Evolutionary conservation across 495 filamentous ascomycete species (phyloP).

Genomic region (Halenospora varia): DNA sequence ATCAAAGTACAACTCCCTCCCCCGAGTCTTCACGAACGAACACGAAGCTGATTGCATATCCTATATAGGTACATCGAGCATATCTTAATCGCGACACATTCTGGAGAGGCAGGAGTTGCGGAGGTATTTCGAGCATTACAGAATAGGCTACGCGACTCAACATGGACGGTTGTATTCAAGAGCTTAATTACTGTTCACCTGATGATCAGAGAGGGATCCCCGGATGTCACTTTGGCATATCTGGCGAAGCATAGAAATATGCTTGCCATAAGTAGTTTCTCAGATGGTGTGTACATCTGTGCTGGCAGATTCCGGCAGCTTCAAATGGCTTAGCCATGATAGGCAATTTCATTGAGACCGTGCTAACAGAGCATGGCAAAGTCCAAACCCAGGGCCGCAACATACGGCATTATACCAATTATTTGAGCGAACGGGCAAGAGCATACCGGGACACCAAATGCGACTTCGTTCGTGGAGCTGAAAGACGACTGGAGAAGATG

Average conservation of each 20-base stretch:
- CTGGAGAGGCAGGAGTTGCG: slow-evolving; percentile 90
- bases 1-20: slow-evolving; percentile 58
- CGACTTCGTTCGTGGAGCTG: slow-evolving; percentile 84
- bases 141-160: slow-evolving; percentile 83
- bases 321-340: slow-evolving; percentile 7
- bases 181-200: slow-evolving; percentile 90
- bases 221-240: slow-evolving; percentile 81
- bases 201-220: slow-evolving; percentile 95
- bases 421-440: slow-evolving; percentile 76
- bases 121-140: slow-evolving; percentile 93
- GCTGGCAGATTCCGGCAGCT: not conserved
- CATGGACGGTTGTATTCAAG: slow-evolving; percentile 98
- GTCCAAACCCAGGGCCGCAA: slow-evolving; percentile 96
- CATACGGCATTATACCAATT: slow-evolving; percentile 86
- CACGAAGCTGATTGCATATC: slow-evolving; percentile 7
- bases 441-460: slow-evolving; percentile 79
- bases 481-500: slow-evolving; percentile 77
- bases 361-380: slow-evolving; percentile 36
- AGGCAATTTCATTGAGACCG: slow-evolving; percentile 15
- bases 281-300: slow-evolving; percentile 67
- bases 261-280: slow-evolving; percentile 85
- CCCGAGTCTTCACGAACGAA: not conserved
- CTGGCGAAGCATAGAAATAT: slow-evolving; percentile 78
- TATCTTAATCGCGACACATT: slow-evolving; percentile 91
- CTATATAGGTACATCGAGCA: slow-evolving; percentile 78